Base-by-base conservation (phyloP, 2,329 filamentous ascomycete genomes). In the Hymenoscyphus fraxineus region DNA sequence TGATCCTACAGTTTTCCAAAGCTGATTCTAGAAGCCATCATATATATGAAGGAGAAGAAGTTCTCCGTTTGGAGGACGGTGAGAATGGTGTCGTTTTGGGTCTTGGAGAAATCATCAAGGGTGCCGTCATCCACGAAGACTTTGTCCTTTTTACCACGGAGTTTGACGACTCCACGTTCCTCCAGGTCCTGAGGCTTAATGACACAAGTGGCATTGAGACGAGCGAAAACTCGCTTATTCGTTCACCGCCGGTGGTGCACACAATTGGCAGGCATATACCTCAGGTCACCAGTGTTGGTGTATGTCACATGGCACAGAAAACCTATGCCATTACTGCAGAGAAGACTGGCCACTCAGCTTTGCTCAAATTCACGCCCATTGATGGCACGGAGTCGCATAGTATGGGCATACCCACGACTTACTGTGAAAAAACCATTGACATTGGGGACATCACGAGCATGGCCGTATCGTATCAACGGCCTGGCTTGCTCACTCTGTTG, bases 361-460 rank as follows among this genome's bases (percentile, higher is more conserved):
- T 40, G 2, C 44, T 74, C 6, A 64, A 59, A 32, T 71, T 74
- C 47, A 63, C 67, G 58, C 56, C 69, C 5, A 54, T 70, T 22
- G 15, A 41, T n/a, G 64, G 59, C 10, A 54, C 38, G n/a, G 38
- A 38, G 40, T 54, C 16, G 27, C 62, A 61, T 19, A 51, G 60
- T n/a, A 35, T 72, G 38, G 59, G 44, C 32, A 59, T 71, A 27
- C 59, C 68, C 12, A 22, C 58, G 7, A 54, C 31, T 15, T 41
- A 60, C 41, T 58, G 39, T 6, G 22, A 60, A 12, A 58, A 40
- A 2, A 31, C 41, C 3, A 39, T 63, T 22, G 27, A 62, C 32
- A 58, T 71, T 32, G 71, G 70, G 62, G 68, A 69, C 38, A 64
- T 74, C 16, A 65, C 67, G 39, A 75, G 73, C 61, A 69, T 74